Conservation (phyloP, 2,329 filamentous ascomycete species). For the Talaromyces islandicus region DNA sequence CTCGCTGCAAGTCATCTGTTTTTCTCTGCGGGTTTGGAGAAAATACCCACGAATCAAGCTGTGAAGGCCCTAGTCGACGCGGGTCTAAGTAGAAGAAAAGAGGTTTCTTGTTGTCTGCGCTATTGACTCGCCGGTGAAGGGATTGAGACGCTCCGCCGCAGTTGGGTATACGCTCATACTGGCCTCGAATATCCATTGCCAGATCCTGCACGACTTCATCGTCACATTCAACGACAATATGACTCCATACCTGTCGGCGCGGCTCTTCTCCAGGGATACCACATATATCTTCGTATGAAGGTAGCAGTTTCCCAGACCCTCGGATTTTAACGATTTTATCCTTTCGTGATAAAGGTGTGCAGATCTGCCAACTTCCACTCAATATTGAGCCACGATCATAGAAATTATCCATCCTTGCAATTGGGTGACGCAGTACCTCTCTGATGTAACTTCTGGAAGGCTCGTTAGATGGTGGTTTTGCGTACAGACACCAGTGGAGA, state of each 20-base stretch:
- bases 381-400: conserved; percentile 20
- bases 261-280: conserved; percentile 35
- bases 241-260: conserved; percentile 37
- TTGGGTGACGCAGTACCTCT: conserved; percentile 39
- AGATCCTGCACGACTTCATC: conserved; percentile 22
- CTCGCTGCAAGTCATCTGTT: conserved; percentile 42
- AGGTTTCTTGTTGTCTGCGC: conserved; percentile 13
- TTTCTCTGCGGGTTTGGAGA: conserved; percentile 43
- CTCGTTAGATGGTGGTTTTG: conserved; percentile 33
- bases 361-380: conserved; percentile 41
- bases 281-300: conserved; percentile 34
- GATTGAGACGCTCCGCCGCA: conserved; percentile 54
- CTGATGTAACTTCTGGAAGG: conserved; percentile 36
- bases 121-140: conserved; percentile 44
- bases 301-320: conserved; percentile 25
- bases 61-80: conserved; percentile 39
- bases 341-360: conserved; percentile 30
- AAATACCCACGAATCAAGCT: conserved; percentile 53
- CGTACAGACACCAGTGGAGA: conserved; percentile 45
- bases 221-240: conserved; percentile 34
- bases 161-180: conserved; percentile 46
- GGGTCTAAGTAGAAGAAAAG: conserved; percentile 57
- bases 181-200: conserved; percentile 41
- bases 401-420: conserved; percentile 43
- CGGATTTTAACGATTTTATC: conserved; percentile 28